Evolutionary conservation across 1,284 basidiomycete genomes (phyloP).

Genomic region (Ustilago esculenta): DNA sequence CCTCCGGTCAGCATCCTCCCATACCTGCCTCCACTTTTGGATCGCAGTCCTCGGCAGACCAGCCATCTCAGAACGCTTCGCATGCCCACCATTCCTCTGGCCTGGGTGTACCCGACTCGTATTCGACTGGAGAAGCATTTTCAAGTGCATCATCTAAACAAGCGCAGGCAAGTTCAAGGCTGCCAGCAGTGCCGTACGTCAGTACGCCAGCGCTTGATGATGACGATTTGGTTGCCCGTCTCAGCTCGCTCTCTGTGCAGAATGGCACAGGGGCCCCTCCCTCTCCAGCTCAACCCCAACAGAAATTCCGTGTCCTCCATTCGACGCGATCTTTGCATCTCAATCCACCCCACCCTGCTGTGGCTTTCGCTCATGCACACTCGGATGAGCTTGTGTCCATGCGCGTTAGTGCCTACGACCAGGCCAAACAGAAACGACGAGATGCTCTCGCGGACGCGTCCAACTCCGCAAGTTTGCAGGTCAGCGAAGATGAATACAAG

Average conservation of each 20-base stretch:
- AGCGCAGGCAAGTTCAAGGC: too few relatives aligned
- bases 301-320: conserved; percentile 38
- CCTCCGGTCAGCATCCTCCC: conserved; percentile 8
- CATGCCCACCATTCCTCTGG: too few relatives aligned
- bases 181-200: background rate
- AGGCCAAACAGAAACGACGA: conserved; percentile 27
- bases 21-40: conserved; percentile 2
- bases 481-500: background rate
- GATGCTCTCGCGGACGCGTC: conserved; percentile 2
- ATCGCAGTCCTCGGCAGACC: conserved; percentile 1
- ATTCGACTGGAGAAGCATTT: background rate
- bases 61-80: background rate
- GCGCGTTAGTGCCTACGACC: conserved; percentile 33
- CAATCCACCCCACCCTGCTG: conserved; percentile 49
- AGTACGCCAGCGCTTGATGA: conserved; percentile 1
- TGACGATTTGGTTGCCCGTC: conserved; percentile 45
- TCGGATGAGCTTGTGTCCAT: conserved; percentile 38
- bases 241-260: conserved; percentile 43
- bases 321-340: conserved; percentile 39
- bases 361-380: conserved; percentile 47
- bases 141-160: background rate
- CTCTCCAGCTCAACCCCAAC: conserved; percentile 2
- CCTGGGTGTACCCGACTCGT: too few relatives aligned
- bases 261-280: background rate
- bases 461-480: background rate